A percentile compares a stretch with the other conserved stretches of the same genome.
phyloP scores from a whole-genome alignment of 2,329 filamentous ascomycete species.

The Colletotrichum plurivorum region DNA sequence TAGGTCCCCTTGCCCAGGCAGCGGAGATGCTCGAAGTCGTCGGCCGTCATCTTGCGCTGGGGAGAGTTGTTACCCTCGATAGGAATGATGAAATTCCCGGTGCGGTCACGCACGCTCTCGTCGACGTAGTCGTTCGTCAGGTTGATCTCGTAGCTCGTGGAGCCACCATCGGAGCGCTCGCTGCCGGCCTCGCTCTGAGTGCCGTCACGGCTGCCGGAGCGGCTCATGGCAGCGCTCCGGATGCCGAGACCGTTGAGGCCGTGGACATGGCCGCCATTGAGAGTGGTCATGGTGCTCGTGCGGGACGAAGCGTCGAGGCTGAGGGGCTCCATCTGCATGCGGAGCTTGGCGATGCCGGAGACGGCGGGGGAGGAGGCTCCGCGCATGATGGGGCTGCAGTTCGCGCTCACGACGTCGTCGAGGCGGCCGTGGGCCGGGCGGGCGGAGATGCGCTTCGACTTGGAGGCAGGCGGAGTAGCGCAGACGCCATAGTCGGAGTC shows the following conservation, averaged over 20 bases:
- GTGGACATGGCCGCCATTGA: slow-evolving; percentile 60
- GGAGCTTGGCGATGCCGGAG: slow-evolving; percentile 86
- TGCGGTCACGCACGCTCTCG: slow-evolving; percentile 66
- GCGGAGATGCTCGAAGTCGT: slow-evolving; percentile 90
- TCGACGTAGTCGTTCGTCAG: slow-evolving; percentile 90
- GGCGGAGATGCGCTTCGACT: slow-evolving; percentile 49
- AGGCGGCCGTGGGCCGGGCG: slow-evolving; percentile 54
- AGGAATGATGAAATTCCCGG: slow-evolving; percentile 56
- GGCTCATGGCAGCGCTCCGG: slow-evolving; percentile 70
- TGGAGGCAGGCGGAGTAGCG: slow-evolving; percentile 41
- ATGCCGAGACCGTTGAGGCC: slow-evolving; percentile 48
- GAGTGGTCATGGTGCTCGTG: slow-evolving; percentile 67
- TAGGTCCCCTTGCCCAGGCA: slow-evolving; percentile 98
- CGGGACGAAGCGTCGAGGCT: slow-evolving; percentile 73
- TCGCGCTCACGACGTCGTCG: slow-evolving; percentile 71
- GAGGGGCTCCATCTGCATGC: slow-evolving; percentile 84
- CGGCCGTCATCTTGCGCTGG: slow-evolving; percentile 87
- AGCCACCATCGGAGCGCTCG: slow-evolving; percentile 75
- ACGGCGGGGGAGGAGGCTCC: slow-evolving; percentile 66
- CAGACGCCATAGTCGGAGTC: slow-evolving; percentile 64
- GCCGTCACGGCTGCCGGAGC: slow-evolving; percentile 69
- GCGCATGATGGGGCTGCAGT: slow-evolving; percentile 74
- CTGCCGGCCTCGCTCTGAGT: slow-evolving; percentile 66
- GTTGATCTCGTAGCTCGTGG: slow-evolving; percentile 86
- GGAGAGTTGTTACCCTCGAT: slow-evolving; percentile 69